Conservation (phyloP, 306 rosid genomes). For the Castanea sativa region DNA sequence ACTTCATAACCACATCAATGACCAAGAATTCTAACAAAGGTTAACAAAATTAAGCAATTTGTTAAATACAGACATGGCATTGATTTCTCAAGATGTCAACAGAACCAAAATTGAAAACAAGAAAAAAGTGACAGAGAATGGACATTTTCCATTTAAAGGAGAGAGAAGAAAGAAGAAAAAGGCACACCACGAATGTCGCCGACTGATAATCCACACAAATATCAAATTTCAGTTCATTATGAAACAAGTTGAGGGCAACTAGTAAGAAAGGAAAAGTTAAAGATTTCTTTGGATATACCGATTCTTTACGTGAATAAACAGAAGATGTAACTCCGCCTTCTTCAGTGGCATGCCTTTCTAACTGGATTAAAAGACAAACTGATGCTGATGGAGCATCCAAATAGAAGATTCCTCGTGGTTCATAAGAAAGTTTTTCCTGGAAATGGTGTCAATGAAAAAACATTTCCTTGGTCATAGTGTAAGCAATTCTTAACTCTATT, state of each 20-base stretch:
- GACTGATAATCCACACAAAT: neutral
- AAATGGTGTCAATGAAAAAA: constrained; percentile 18
- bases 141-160: neutral
- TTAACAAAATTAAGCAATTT: neutral
- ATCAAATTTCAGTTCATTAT: constrained; percentile 2
- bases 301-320: constrained; percentile 95
- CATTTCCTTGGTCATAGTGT: neutral
- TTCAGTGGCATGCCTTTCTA: constrained; percentile 96
- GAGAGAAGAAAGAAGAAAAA: neutral
- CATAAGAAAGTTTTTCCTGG: constrained; percentile 55
- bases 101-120: neutral
- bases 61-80: neutral
- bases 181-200: neutral
- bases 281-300: constrained; percentile 52
- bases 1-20: neutral
- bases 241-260: constrained; percentile 7
- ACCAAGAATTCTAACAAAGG: neutral
- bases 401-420: constrained; percentile 75
- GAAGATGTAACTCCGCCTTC: constrained; percentile 94
- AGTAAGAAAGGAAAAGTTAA: neutral
- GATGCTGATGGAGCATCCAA: constrained; percentile 94
- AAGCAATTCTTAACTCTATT: neutral
- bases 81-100: neutral
- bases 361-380: constrained; percentile 90
- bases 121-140: neutral